Percentiles rank a stretch among this genome's conserved stretches.
These are phyloP conservation scores for Blastosporella zonata DNA, from an alignment of 1,284 basidiomycete species.

Conservation along the genomic window DNA sequence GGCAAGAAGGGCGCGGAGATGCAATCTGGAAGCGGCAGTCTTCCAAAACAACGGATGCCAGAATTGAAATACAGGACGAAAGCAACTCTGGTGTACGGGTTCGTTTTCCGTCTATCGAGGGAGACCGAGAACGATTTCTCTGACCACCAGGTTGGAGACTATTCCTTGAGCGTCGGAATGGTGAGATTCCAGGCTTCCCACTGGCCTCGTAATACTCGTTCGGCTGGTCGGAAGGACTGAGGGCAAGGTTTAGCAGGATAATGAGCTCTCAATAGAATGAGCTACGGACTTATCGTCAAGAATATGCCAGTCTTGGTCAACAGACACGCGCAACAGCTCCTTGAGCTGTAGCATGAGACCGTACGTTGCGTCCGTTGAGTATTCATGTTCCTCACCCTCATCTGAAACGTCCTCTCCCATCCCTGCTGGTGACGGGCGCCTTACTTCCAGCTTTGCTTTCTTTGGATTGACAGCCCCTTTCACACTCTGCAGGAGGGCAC, in stretches of 20 bases:
- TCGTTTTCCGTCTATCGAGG: conserved; percentile 36
- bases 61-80: conserved; percentile 55
- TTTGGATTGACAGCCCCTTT: conserved; percentile 43
- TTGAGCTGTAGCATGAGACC: conserved; percentile 60
- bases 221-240: conserved; percentile 7
- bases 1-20: conserved; percentile 53
- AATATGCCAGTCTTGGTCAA: conserved; percentile 57
- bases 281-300: conserved; percentile 34
- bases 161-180: conserved; percentile 44
- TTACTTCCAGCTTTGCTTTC: conserved; percentile 23
- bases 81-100: conserved; percentile 48
- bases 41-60: conserved; percentile 60
- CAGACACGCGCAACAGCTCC: conserved; percentile 56
- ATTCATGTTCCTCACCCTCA: conserved; percentile 40
- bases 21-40: conserved; percentile 65
- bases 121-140: conserved; percentile 43
- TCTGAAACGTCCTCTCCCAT: conserved; percentile 45
- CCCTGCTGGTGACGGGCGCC: conserved; percentile 11
- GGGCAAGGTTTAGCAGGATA: neutral
- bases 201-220: conserved; percentile 8
- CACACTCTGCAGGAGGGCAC: conserved; percentile 42
- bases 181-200: conserved; percentile 31
- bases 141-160: conserved; percentile 34
- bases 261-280: neutral
- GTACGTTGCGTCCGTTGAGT: conserved; percentile 59